Percentiles rank a stretch among this genome's conserved stretches.
Conservation (phyloP, 495 filamentous ascomycete species). For the Daldinia concentrica region DNA sequence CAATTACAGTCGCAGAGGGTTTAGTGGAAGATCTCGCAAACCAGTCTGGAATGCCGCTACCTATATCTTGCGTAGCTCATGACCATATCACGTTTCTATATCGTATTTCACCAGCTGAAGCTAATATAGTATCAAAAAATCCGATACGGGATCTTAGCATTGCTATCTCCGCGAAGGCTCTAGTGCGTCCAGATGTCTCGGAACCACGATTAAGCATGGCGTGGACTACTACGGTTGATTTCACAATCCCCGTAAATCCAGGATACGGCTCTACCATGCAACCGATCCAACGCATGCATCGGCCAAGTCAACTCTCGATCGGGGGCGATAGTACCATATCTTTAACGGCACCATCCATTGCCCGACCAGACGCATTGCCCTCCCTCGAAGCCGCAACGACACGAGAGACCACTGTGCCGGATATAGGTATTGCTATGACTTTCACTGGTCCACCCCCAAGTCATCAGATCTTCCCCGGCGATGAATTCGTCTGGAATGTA, state of each 20-base stretch:
- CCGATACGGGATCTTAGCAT: slow-evolving; percentile 63
- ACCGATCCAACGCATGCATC: slow-evolving; percentile 72
- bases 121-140: slow-evolving; percentile 64
- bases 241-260: slow-evolving; percentile 72
- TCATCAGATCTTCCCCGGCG: slow-evolving; percentile 65
- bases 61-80: slow-evolving; percentile 76
- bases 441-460: slow-evolving; percentile 64
- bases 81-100: slow-evolving; percentile 90
- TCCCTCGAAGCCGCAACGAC: slow-evolving; percentile 58
- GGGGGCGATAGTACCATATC: slow-evolving; percentile 55
- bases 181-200: slow-evolving; percentile 68
- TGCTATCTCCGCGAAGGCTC: slow-evolving; percentile 70
- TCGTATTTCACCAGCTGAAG: slow-evolving; percentile 72
- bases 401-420: slow-evolving; percentile 59
- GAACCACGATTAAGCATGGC: slow-evolving; percentile 78
- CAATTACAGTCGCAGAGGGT: slow-evolving; percentile 72
- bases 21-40: slow-evolving; percentile 71
- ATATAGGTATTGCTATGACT: slow-evolving; percentile 80
- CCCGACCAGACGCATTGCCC: slow-evolving; percentile 63
- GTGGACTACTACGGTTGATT: slow-evolving; percentile 86
- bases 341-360: slow-evolving; percentile 56
- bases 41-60: slow-evolving; percentile 65
- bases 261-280: slow-evolving; percentile 61
- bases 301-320: slow-evolving; percentile 69
- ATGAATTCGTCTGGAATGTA: slow-evolving; percentile 84